A percentile compares a stretch with the other conserved stretches of the same genome.
These are phyloP conservation scores for Yamadazyma nakazawae DNA, from an alignment of 805 yeast species.

Conservation along the genomic window DNA sequence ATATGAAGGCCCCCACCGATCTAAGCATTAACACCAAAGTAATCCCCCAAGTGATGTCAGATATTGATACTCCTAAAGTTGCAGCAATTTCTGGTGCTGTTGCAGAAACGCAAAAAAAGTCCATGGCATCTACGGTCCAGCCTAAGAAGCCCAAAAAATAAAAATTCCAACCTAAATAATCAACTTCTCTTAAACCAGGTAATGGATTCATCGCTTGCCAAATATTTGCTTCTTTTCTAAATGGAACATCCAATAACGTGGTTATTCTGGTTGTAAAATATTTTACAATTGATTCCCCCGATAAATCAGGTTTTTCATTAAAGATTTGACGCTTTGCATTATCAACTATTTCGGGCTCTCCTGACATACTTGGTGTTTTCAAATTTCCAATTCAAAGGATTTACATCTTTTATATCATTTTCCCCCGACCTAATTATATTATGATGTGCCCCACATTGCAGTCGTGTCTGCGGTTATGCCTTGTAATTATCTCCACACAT, in stretches of 20 bases:
- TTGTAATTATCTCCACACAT: neutral
- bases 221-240: slow-evolving; percentile 1
- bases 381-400: neutral
- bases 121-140: slow-evolving; percentile 75
- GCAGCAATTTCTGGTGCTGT: slow-evolving; percentile 51
- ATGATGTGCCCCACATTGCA: neutral
- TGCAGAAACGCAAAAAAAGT: slow-evolving; percentile 61
- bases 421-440: neutral
- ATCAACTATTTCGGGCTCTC: neutral
- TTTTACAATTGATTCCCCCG: slow-evolving; percentile 11
- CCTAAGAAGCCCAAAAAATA: slow-evolving; percentile 58
- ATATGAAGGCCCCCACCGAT: slow-evolving; percentile 65
- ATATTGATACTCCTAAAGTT: slow-evolving; percentile 41
- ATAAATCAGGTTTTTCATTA: slow-evolving; percentile 14
- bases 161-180: slow-evolving; percentile 50
- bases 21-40: slow-evolving; percentile 70
- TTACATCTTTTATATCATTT: too few relatives aligned
- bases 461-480: neutral
- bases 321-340: slow-evolving; percentile 12
- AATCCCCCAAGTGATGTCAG: slow-evolving; percentile 67
- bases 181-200: slow-evolving; percentile 35
- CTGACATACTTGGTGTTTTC: neutral
- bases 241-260: slow-evolving; percentile 31
- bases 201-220: slow-evolving; percentile 44
- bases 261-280: slow-evolving; percentile 48